A percentile compares a stretch with the other conserved stretches of the same genome.
Conservation (phyloP, 805 yeast species). For the Wickerhamiella siamensis region DNA sequence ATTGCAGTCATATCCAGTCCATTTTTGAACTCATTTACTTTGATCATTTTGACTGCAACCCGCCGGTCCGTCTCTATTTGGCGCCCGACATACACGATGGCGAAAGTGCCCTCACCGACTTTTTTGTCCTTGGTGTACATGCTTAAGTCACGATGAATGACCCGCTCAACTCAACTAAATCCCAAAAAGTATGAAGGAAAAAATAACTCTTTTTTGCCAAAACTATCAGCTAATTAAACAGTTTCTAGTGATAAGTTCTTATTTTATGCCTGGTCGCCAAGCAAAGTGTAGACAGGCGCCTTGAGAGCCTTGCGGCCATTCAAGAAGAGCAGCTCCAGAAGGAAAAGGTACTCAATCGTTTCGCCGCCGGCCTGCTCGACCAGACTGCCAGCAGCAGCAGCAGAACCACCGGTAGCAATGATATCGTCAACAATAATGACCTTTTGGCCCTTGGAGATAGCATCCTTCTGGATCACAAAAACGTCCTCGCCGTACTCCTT, state of each 20-base stretch:
- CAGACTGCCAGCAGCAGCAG: conserved; percentile 82
- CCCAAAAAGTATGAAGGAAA: no score
- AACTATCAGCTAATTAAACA: no score
- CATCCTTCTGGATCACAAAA: conserved; percentile 75
- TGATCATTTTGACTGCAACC: conserved; percentile 91
- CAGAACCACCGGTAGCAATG: conserved; percentile 97
- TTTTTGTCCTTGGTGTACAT: conserved; percentile 41
- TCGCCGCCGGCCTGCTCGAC: conserved; percentile 53
- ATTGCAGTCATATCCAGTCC: conserved; percentile 97
- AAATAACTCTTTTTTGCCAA: no score
- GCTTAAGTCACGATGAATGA: not conserved
- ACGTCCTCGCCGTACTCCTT: conserved; percentile 89
- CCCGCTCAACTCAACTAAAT: no score
- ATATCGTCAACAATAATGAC: conserved; percentile 90
- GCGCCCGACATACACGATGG: conserved; percentile 73
- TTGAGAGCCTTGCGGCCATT: conserved; percentile 80
- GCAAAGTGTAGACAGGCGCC: conserved; percentile 79
- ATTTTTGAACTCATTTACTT: conserved; percentile 85
- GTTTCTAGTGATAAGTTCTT: no score
- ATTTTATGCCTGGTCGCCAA: conserved; percentile 47
- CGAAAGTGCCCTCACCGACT: conserved; percentile 99
- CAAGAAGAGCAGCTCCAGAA: conserved; percentile 88
- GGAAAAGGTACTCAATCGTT: conserved; percentile 68
- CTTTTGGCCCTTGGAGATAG: conserved; percentile 65
- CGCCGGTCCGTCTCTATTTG: conserved; percentile 40